A percentile compares a stretch with the other conserved stretches of the same genome.
These are phyloP conservation scores for Thamnidium elegans DNA, from an alignment of 192 early-diverging fungal genomes.

Conservation along the genomic window DNA sequence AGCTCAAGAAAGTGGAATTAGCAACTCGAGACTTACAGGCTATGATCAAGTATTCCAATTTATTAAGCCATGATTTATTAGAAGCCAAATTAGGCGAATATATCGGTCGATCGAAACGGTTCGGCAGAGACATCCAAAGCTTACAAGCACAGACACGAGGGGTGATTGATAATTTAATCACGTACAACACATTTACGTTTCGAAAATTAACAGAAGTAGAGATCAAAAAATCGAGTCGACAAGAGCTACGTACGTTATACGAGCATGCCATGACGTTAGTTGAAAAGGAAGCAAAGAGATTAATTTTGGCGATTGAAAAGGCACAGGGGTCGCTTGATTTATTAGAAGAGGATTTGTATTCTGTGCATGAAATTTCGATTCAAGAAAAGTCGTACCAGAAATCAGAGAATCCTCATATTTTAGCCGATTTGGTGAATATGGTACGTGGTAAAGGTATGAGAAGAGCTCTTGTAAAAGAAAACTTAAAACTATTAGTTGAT, in stretches of 20 bases:
- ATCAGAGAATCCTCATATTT: conserved; percentile 18
- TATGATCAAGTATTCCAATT: conserved; percentile 44
- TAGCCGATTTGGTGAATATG: conserved; percentile 35
- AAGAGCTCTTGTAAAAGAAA: conserved; percentile 34
- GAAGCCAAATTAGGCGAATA: conserved; percentile 39
- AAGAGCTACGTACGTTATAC: conserved; percentile 29
- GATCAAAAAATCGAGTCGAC: conserved; percentile 31
- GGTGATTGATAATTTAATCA: conserved; percentile 51
- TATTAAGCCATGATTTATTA: conserved; percentile 32
- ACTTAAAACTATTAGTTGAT: conserved; percentile 36
- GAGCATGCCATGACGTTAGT: conserved; percentile 34
- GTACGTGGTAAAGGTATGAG: conserved; percentile 35
- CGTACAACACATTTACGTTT: conserved; percentile 45
- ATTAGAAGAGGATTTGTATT: conserved; percentile 38
- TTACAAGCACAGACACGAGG: conserved; percentile 47
- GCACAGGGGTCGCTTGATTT: conserved; percentile 32
- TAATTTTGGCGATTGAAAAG: conserved; percentile 31
- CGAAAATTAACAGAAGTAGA: conserved; percentile 31
- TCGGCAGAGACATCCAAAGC: conserved; percentile 45
- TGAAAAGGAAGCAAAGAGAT: conserved; percentile 30
- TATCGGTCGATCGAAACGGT: conserved; percentile 33
- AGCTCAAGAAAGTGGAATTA: conserved; percentile 48
- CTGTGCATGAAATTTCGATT: conserved; percentile 44
- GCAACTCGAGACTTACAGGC: conserved; percentile 49
- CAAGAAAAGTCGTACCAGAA: conserved; percentile 42